Evolutionary conservation across 2,329 filamentous ascomycete genomes (phyloP).

Genomic region (Amesomyces nigricolor): DNA sequence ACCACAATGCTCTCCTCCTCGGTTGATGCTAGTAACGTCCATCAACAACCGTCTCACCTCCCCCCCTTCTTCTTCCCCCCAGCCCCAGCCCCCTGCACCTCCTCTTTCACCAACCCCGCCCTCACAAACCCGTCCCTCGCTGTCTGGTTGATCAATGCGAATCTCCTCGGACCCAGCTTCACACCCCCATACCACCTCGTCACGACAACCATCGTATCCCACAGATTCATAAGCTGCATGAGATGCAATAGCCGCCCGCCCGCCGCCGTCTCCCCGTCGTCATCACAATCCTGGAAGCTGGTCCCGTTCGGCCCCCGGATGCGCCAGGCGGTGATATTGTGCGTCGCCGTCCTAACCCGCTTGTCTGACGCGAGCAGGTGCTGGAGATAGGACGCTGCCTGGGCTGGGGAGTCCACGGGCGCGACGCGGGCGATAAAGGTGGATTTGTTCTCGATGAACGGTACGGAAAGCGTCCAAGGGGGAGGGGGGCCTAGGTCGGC

Average conservation of each 20-base stretch:
- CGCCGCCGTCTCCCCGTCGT: slow-evolving; percentile 92
- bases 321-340: slow-evolving; percentile 94
- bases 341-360: slow-evolving; percentile 78
- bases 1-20: background rate
- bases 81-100: slow-evolving; percentile 39
- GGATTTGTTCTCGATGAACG: slow-evolving; percentile 75
- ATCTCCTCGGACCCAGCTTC: slow-evolving; percentile 80
- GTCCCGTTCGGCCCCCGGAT: slow-evolving; percentile 58
- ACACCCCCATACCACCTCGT: slow-evolving; percentile 94
- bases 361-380: slow-evolving; percentile 78
- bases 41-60: slow-evolving; percentile 21
- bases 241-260: slow-evolving; percentile 80
- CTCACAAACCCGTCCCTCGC: slow-evolving; percentile 79
- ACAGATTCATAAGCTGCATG: slow-evolving; percentile 91
- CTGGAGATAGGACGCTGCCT: slow-evolving; percentile 65
- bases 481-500: slow-evolving; percentile 30
- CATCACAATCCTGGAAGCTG: slow-evolving; percentile 82
- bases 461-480: slow-evolving; percentile 68
- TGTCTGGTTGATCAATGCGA: slow-evolving; percentile 81
- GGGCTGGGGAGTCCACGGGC: slow-evolving; percentile 59
- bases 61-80: slow-evolving; percentile 40
- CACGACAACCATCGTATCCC: slow-evolving; percentile 89
- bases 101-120: slow-evolving; percentile 51
- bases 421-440: slow-evolving; percentile 79
- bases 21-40: background rate